Base-by-base conservation (phyloP, 768 basidiomycete genomes). In the Boletus rubropictus region DNA sequence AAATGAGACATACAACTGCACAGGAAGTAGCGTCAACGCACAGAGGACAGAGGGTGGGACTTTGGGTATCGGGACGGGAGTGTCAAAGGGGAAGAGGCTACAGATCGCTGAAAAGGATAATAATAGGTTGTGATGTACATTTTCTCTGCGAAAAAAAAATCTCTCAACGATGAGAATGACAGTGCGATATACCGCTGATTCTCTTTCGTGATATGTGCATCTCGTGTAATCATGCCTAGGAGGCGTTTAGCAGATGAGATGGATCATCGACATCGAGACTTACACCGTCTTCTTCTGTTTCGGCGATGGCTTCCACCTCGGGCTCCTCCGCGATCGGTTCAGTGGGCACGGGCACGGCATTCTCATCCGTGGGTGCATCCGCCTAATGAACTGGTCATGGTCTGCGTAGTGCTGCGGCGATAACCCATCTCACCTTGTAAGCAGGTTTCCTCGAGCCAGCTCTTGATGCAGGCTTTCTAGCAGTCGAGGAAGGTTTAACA, bases 381-480 rank as follows among this genome's bases (percentile, higher is more conserved):
- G 59, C 59, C 68, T 69, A 42, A 15, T 25, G 18, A 35, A 21
- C 28, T 22, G 33, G 38, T 53, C 39, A 52, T n/a, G 14, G 9
- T n/a, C 27, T 34, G 29, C 24, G 29, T 2, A 11, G 39, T 7
- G 37, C 18, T 28, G 40, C 8, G 37, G 33, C 33, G 49, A 43
- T 40, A 33, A 32, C 5, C 4, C 10, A 43, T 49, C 57, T 59
- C 20, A 70, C 81, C 78, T 81, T 83, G 39, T 80, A 82, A n/a
- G 67, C 70, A 47, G 82, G 81, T 63, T 82, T 82, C 72, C 74
- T 79, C 12, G 80, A 82, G 25, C 71, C 68, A 24, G 79, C 80
- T 54, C 78, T 69, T 41, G 80, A 81, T 17, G 76, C 68, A 7
- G 81, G 79, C 61, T 81, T 81, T 42, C 65, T 75, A 18, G 56